These are phyloP conservation scores for Taphrina deformans DNA, from an alignment of 1,139 yeast genomes.

Conservation along the genomic window DNA sequence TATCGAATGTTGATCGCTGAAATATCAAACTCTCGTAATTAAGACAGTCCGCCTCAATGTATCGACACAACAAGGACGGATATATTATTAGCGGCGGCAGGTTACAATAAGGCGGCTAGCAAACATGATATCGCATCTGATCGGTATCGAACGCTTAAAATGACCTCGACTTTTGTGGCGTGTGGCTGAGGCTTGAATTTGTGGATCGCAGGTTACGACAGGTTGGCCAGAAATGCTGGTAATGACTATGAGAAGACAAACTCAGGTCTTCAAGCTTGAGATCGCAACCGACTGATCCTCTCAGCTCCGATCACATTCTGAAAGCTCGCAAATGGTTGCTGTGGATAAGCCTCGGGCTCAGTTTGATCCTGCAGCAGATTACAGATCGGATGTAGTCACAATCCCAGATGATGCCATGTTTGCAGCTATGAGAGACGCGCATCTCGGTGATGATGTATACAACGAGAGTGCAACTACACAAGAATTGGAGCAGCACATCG, in stretches of 20 bases:
- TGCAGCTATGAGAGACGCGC: slow-evolving; percentile 58
- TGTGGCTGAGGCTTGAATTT: neutral
- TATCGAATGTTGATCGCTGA: too few relatives aligned
- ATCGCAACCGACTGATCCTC: too few relatives aligned
- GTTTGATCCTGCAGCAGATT: slow-evolving; percentile 28
- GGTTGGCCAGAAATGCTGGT: too few relatives aligned
- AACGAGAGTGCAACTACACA: slow-evolving; percentile 74
- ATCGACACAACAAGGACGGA: too few relatives aligned
- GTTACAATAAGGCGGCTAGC: too few relatives aligned
- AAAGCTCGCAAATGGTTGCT: neutral
- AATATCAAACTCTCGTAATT: too few relatives aligned
- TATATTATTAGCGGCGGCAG: too few relatives aligned
- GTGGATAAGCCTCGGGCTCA: slow-evolving; percentile 16
- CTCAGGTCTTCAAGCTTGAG: too few relatives aligned
- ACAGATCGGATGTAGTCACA: slow-evolving; percentile 72
- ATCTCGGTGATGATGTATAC: slow-evolving; percentile 86
- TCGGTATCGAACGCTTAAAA: neutral
- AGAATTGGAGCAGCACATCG: slow-evolving; percentile 64
- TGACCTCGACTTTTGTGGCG: neutral
- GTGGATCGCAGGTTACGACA: too few relatives aligned
- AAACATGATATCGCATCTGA: neutral
- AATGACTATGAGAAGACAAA: too few relatives aligned
- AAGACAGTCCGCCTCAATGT: too few relatives aligned
- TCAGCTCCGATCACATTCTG: too few relatives aligned
- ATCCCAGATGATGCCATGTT: slow-evolving; percentile 82